Percentiles rank a stretch among this genome's conserved stretches.
Evolutionary conservation across 2,329 filamentous ascomycete genomes (phyloP).

Genomic region (Colletotrichum lindemuthianum): DNA sequence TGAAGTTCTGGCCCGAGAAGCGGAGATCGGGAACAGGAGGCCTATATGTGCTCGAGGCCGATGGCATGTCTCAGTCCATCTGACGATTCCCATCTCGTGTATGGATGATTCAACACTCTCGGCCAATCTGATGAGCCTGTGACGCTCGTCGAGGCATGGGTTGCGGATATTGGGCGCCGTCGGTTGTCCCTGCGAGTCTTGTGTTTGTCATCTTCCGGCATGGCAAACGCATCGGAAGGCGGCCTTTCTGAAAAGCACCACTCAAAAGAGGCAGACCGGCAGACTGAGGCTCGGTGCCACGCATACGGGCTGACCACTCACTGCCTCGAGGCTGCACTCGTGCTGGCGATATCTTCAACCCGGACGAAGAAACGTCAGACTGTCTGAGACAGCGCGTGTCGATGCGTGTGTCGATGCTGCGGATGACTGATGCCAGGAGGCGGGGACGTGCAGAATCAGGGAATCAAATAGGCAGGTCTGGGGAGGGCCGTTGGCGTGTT

Average conservation of each 20-base stretch:
- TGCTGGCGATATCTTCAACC: background rate
- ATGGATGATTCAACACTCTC: background rate
- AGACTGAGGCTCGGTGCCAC: background rate
- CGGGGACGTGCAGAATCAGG: background rate
- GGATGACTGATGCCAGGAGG: conserved; percentile 21
- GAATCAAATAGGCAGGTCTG: background rate
- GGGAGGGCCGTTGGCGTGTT: background rate
- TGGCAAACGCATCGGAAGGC: background rate
- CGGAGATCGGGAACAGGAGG: background rate
- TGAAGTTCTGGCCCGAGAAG: background rate
- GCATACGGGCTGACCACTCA: background rate
- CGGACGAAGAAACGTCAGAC: conserved; percentile 14
- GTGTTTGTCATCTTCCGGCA: background rate
- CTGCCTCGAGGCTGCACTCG: background rate
- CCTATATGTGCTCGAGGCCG: background rate
- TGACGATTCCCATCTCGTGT: background rate
- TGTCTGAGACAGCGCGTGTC: conserved; percentile 26
- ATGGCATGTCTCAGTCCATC: background rate
- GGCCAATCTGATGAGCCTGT: background rate
- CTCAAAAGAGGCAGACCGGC: background rate
- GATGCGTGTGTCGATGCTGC: background rate
- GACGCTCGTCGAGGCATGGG: too few relatives aligned
- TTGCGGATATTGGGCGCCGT: too few relatives aligned
- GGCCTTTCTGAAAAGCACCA: background rate
- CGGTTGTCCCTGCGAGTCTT: background rate